These are phyloP conservation scores for Dryas octopetala DNA, from an alignment of 306 rosid species.

Conservation along the genomic window DNA sequence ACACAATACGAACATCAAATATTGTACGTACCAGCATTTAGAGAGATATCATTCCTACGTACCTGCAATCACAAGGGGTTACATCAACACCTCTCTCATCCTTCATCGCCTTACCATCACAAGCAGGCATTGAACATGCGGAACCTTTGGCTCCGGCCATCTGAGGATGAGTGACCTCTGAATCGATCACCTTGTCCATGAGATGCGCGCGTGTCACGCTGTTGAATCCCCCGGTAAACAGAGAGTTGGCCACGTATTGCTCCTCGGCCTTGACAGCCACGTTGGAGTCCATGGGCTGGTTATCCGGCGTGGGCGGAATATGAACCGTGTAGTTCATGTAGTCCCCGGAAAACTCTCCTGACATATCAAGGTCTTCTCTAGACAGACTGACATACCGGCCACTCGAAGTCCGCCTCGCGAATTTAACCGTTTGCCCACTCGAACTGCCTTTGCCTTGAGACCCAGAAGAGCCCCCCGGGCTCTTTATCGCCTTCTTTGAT, in stretches of 20 bases:
- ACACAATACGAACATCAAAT: not conserved
- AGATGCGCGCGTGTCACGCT: constrained; percentile 85
- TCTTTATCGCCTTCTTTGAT: constrained; percentile 56
- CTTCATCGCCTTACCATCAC: constrained; percentile 88
- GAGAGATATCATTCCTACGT: not conserved
- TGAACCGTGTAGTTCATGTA: constrained; percentile 89
- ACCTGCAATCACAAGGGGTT: constrained; percentile 92
- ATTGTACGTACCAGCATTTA: no score
- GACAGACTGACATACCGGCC: constrained; percentile 78
- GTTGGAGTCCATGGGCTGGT: constrained; percentile 75
- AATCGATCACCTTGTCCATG: constrained; percentile 91
- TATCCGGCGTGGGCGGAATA: constrained; percentile 86
- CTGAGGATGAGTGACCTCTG: constrained; percentile 85
- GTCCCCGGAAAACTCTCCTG: constrained; percentile 65
- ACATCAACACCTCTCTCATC: constrained; percentile 84
- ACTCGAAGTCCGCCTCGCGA: constrained; percentile 83
- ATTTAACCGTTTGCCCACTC: constrained; percentile 59
- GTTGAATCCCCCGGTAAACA: constrained; percentile 86
- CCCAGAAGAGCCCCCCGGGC: constrained; percentile 41
- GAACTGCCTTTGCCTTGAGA: constrained; percentile 43
- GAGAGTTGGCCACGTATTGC: constrained; percentile 80
- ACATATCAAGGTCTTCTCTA: constrained; percentile 85
- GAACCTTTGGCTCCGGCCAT: constrained; percentile 97
- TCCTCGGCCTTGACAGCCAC: constrained; percentile 85
- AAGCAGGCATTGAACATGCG: constrained; percentile 60